These are phyloP conservation scores for Candida oleophila DNA, from an alignment of 805 yeast genomes.

Conservation along the genomic window DNA sequence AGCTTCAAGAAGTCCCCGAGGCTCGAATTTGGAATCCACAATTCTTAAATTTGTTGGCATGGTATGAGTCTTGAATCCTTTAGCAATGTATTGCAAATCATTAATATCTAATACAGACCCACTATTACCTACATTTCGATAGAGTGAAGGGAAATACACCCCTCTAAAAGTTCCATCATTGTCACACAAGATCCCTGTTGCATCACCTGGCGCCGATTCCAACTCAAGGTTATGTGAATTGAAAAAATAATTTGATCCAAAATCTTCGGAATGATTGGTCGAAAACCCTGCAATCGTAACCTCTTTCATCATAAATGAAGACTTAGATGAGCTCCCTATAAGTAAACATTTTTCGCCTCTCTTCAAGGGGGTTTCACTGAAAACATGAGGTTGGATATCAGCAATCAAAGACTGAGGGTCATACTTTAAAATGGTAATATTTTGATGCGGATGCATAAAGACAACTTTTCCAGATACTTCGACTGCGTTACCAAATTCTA, in stretches of 20 bases:
- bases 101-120: neutral
- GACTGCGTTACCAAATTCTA: constrained; percentile 83
- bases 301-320: constrained; percentile 75
- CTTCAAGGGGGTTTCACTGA: constrained; percentile 53
- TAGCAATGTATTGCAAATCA: neutral
- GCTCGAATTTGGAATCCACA: constrained; percentile 77
- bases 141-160: constrained; percentile 80
- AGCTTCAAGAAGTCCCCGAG: constrained; percentile 69
- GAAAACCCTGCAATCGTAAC: constrained; percentile 67
- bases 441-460: constrained; percentile 84
- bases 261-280: neutral
- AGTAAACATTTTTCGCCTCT: constrained; percentile 79
- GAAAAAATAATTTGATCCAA: no score
- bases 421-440: constrained; percentile 79
- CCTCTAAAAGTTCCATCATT: constrained; percentile 78
- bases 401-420: constrained; percentile 75
- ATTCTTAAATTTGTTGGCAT: constrained; percentile 41
- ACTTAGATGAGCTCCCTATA: constrained; percentile 53
- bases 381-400: constrained; percentile 65
- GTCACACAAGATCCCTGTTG: constrained; percentile 78
- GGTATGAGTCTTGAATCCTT: neutral
- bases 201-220: constrained; percentile 22
- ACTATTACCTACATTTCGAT: no score
- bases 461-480: constrained; percentile 77
- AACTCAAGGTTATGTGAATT: no score